These are phyloP conservation scores for Cladobotryum protrusum DNA, from an alignment of 2,329 filamentous ascomycete species.

Conservation along the genomic window DNA sequence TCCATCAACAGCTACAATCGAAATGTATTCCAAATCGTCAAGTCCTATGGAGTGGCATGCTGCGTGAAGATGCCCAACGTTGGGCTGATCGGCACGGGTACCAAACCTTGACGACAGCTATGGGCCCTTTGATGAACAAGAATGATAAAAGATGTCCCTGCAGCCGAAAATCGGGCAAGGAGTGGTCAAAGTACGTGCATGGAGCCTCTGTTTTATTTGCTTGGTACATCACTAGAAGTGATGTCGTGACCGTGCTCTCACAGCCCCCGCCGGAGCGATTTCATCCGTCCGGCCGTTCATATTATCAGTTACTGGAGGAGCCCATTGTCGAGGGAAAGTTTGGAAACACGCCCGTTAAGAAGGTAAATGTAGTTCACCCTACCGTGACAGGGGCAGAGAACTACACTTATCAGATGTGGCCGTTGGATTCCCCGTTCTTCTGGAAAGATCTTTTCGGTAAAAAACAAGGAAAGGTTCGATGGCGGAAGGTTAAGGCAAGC, in stretches of 20 bases:
- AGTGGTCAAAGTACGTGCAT: constrained; percentile 13
- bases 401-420: constrained; percentile 15
- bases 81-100: constrained; percentile 14
- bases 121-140: constrained; percentile 13
- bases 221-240: constrained; percentile 10
- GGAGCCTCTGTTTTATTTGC: constrained; percentile 18
- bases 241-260: constrained; percentile 12
- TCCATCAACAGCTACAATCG: background rate
- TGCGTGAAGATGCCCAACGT: constrained; percentile 6
- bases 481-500: background rate
- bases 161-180: background rate
- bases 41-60: constrained; percentile 17
- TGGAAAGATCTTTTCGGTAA: constrained; percentile 3
- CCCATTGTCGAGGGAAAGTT: constrained; percentile 14
- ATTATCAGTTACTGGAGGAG: constrained; percentile 13
- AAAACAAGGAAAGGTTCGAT: background rate
- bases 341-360: constrained; percentile 7
- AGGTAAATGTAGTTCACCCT: constrained; percentile 8
- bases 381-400: background rate
- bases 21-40: constrained; percentile 8
- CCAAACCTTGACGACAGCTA: constrained; percentile 14
- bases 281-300: constrained; percentile 12
- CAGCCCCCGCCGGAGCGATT: constrained; percentile 15
- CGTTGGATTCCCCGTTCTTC: constrained; percentile 6
- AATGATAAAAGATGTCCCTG: background rate